Conservation (phyloP, 129 eudicot species). For the Heracleum sosnowskyi region DNA sequence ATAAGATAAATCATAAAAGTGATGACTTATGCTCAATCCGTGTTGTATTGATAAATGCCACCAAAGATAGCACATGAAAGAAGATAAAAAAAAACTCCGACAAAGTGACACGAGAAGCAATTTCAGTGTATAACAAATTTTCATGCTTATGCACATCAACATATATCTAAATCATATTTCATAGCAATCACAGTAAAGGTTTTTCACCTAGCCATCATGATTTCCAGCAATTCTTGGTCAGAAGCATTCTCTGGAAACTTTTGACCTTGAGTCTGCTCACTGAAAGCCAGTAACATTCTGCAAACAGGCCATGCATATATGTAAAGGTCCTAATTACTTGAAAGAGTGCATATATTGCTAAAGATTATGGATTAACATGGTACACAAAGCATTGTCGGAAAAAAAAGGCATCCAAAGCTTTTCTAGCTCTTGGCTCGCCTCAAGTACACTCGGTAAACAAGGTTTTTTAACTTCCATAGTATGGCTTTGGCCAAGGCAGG, state of each 20-base stretch:
- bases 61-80: not conserved
- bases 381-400: not conserved
- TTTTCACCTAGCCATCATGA: slow-evolving; percentile 80
- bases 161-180: not conserved
- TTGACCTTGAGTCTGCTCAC: slow-evolving; percentile 87
- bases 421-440: not conserved
- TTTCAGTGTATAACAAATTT: not conserved
- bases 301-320: slow-evolving; percentile 13
- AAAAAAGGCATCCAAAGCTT: not conserved
- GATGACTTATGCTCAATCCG: not conserved
- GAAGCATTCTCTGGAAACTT: slow-evolving; percentile 70
- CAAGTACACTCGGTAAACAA: not conserved
- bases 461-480: not conserved
- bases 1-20: not conserved
- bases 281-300: slow-evolving; percentile 89
- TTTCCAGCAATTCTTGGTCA: slow-evolving; percentile 90
- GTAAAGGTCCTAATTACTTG: not conserved
- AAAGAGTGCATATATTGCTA: not conserved
- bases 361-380: not conserved
- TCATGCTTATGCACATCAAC: not conserved
- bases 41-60: not conserved
- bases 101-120: not conserved
- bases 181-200: not conserved
- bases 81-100: not conserved
- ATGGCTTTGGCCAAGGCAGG: not conserved